phyloP scores from a whole-genome alignment of 2,329 filamentous ascomycete species.

The Emmonsiellopsis sp. region DNA sequence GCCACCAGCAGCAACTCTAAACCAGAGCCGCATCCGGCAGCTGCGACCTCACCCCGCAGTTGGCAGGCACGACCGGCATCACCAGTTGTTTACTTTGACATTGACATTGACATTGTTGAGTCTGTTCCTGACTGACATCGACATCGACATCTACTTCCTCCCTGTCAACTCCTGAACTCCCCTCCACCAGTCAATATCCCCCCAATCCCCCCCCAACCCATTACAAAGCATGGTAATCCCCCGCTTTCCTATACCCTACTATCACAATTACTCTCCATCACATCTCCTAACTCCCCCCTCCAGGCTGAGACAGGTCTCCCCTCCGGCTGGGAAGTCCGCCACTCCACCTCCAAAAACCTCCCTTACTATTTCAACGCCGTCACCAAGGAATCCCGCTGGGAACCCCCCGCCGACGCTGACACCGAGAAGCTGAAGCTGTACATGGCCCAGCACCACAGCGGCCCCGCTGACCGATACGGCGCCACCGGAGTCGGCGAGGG shows the following conservation, averaged over 20 bases:
- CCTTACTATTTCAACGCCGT: constrained; percentile 95
- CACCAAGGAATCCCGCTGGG: constrained; percentile 89
- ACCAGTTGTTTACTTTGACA: too few species aligned
- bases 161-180: too few species aligned
- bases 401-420: constrained; percentile 80
- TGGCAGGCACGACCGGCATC: too few species aligned
- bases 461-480: constrained; percentile 27
- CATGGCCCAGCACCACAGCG: constrained; percentile 81
- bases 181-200: too few species aligned
- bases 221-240: too few species aligned
- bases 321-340: constrained; percentile 85
- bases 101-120: too few species aligned
- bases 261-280: not conserved
- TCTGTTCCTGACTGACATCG: too few species aligned
- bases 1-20: too few species aligned
- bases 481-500: constrained; percentile 46
- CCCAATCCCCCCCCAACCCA: too few species aligned
- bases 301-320: constrained; percentile 73
- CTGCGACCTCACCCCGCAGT: too few species aligned
- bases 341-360: constrained; percentile 96
- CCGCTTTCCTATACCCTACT: not conserved
- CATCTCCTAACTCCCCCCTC: not conserved
- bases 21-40: too few species aligned
- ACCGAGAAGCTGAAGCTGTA: constrained; percentile 86
- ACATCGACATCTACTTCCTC: too few species aligned